phyloP scores from a whole-genome alignment of 805 yeast genomes.

The Teunomyces funiuensis region DNA sequence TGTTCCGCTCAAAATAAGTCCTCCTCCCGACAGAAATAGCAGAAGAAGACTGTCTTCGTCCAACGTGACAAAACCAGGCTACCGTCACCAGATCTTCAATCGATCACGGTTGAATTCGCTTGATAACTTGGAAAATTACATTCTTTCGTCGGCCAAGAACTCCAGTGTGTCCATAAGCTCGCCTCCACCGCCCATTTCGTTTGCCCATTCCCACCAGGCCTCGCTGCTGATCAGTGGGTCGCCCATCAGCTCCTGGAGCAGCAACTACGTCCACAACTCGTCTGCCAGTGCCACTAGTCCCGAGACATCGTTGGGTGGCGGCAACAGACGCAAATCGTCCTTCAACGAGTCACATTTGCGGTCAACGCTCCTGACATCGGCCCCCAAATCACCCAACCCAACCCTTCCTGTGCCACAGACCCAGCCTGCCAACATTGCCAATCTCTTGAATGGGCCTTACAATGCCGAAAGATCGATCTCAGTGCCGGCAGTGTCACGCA shows the following conservation, averaged over 20 bases:
- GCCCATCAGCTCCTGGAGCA: conserved; percentile 25
- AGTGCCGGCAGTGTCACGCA: conserved; percentile 9
- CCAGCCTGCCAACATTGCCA: conserved; percentile 12
- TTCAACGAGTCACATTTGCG: conserved; percentile 45
- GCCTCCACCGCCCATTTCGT: conserved; percentile 27
- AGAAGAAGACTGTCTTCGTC: conserved; percentile 33
- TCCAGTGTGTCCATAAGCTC: conserved; percentile 34
- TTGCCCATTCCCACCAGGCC: conserved; percentile 7
- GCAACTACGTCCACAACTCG: conserved; percentile 15
- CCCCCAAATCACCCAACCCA: conserved; percentile 12
- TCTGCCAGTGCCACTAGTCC: conserved; percentile 9
- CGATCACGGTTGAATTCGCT: conserved; percentile 42
- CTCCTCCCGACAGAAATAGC: conserved; percentile 31
- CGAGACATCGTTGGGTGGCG: conserved; percentile 9
- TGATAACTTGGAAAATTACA: conserved; percentile 43
- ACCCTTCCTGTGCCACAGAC: conserved; percentile 8
- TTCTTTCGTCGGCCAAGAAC: conserved; percentile 39
- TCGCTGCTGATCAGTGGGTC: conserved; percentile 17
- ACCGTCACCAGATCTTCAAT: conserved; percentile 33
- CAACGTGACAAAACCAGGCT: conserved; percentile 19
- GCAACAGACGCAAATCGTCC: conserved; percentile 34
- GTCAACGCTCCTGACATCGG: conserved; percentile 35
- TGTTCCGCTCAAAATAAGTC: conserved; percentile 38
- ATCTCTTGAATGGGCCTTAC: conserved; percentile 13
- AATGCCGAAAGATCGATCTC: conserved; percentile 10